Base-by-base conservation (phyloP, 2,329 filamentous ascomycete genomes). In the Lecanosticta acicola region DNA sequence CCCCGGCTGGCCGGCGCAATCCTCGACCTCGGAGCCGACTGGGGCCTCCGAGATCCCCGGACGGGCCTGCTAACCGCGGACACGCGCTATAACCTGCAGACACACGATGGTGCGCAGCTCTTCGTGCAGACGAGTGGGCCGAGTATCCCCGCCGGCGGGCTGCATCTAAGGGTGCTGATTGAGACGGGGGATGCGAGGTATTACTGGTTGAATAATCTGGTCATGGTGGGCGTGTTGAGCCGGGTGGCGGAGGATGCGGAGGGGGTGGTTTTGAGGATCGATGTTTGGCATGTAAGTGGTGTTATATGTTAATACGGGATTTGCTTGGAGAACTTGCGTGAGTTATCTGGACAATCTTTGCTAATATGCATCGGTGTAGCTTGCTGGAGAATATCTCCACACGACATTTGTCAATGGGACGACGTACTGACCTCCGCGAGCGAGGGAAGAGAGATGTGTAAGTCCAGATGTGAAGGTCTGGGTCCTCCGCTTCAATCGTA, bases 201-300 rank as follows among this genome's bases (percentile, higher is more conserved):
- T 43, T 60, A 62, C 29, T 68, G 66, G 66, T 51, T 68, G 51
- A 68, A 68, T 38, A 63, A 66, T 50, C 55, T 67, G 26, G 62
- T 66, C 13, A 46, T 55, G 11, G 46, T 60, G 3, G 58, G 58
- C 2, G 35, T 55, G 2, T 32, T 59, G 45, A 46, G 42, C 9
- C 21, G 14, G 4, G 52, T 56, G 2, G 48, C 39, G 4, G 43
- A 21, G 3, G 51, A 40, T n/a, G 53, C 50, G 10, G 42, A 35
- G n/a, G 46, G 26, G 3, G 55, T 55, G 32, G 48, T 43, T 2
- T 36, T 60, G 45, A 48, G 47, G 37, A 59, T 60, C 43, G 58
- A 59, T 50, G 51, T 54, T 34, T 60, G 58, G 58, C 54, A 59
- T 50, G 58, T 60, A 41, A 53, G 58, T 62, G 55, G 2, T n/a